Evolutionary conservation across 805 yeast species (phyloP).

Genomic region (Wickerhamiella azymoides): DNA sequence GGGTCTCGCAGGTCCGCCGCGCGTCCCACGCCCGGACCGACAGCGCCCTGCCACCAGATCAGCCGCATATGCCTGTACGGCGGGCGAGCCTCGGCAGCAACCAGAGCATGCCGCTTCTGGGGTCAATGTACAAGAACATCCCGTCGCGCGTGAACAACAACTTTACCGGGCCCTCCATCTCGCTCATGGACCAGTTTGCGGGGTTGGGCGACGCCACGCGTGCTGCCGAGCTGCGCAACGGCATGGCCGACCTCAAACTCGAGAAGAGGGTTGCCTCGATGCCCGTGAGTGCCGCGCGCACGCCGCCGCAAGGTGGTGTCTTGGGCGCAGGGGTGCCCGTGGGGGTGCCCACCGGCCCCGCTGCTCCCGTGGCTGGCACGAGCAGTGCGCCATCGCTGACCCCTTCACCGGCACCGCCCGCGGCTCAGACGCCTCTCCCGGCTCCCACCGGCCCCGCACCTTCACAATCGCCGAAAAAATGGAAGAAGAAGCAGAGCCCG

Average conservation of each 20-base stretch:
- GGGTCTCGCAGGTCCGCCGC: conserved; percentile 18
- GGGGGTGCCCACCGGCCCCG: no score
- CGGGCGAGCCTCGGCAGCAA: conserved; percentile 9
- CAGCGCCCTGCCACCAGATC: conserved; percentile 5
- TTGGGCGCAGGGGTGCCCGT: no score
- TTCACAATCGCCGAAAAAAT: neutral
- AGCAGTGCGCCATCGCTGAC: neutral
- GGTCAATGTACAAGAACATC: conserved; percentile 8
- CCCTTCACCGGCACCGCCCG: neutral
- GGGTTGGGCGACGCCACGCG: conserved; percentile 19
- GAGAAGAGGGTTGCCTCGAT: neutral
- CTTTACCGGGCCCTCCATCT: conserved; percentile 18
- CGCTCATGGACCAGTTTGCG: conserved; percentile 19
- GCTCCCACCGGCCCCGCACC: neutral
- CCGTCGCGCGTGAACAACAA: conserved; percentile 6
- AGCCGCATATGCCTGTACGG: conserved; percentile 6
- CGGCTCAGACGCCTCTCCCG: neutral
- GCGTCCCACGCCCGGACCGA: conserved; percentile 7
- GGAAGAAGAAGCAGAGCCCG: conserved; percentile 27
- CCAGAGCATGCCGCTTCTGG: conserved; percentile 11
- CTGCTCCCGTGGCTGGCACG: neutral
- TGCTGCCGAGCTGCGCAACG: conserved; percentile 12
- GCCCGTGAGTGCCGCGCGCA: neutral
- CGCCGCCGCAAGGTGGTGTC: neutral
- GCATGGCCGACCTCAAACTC: neutral